Evolutionary conservation across 768 basidiomycete species (phyloP).

Genomic region (Cantharellus anzutake): DNA sequence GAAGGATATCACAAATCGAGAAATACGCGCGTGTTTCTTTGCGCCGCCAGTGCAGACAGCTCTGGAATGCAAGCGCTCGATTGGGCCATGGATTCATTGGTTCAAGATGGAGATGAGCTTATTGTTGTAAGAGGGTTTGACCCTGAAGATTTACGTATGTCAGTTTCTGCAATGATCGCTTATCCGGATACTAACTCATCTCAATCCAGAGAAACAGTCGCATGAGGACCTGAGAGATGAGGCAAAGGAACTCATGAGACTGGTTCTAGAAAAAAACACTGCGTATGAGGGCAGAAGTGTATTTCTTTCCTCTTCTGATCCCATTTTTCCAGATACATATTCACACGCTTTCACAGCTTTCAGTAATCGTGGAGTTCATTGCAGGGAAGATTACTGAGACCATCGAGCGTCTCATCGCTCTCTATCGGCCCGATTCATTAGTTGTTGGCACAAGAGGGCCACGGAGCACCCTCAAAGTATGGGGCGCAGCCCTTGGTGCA

Average conservation of each 20-base stretch:
- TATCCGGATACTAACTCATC: neutral
- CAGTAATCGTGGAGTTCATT: constrained; percentile 84
- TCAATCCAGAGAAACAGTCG: constrained; percentile 37
- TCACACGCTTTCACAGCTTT: constrained; percentile 30
- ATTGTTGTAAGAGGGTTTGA: constrained; percentile 84
- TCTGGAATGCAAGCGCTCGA: constrained; percentile 76
- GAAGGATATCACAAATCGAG: constrained; percentile 59
- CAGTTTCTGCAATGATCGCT: neutral
- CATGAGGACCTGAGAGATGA: constrained; percentile 66
- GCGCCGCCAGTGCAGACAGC: constrained; percentile 76
- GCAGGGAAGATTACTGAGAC: constrained; percentile 79
- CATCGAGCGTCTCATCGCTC: constrained; percentile 78
- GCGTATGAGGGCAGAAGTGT: constrained; percentile 69
- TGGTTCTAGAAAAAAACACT: constrained; percentile 61
- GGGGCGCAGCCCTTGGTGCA: constrained; percentile 31
- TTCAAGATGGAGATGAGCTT: constrained; percentile 81
- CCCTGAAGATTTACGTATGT: constrained; percentile 60
- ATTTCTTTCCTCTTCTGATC: constrained; percentile 1
- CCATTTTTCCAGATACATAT: neutral
- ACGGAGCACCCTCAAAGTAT: constrained; percentile 32
- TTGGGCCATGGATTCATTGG: constrained; percentile 74
- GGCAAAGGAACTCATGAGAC: constrained; percentile 61
- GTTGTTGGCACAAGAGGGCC: constrained; percentile 82
- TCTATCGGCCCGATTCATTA: constrained; percentile 81
- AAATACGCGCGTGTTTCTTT: constrained; percentile 74